Base-by-base conservation (phyloP, 202 grass and related monocot genomes). In the Digitaria exilis region DNA sequence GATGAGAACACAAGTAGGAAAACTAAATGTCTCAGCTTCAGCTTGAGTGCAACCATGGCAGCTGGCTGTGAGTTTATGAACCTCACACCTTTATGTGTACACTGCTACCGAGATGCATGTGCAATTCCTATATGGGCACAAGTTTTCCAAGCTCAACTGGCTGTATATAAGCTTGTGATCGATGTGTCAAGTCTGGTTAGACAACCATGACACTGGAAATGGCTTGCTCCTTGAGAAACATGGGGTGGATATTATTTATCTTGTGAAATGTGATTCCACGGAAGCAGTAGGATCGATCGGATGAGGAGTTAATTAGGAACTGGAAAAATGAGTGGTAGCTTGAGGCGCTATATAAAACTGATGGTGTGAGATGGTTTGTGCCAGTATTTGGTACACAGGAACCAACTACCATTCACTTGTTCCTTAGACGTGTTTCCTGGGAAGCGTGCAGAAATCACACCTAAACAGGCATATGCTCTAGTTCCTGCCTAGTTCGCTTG, bases 371-470 rank as follows among this genome's bases (percentile, higher is more conserved):
- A 79, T 26, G 54, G 84, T 28, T 16, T 78, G 75, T 18, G 56
- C 61, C 55, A 9, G 83, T 81, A 84, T 79, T 87, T 83, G 86
- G 85, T 84, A 57, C 80, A 87, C 90, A 81, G 91, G 90, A 82
- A 83, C 84, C 88, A 96, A 85, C 93, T 54, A 90, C 85, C 62
- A 68, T 73, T 80, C 80, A 93, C 93, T 93, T 65, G 90, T 92
- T 75, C 59, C 86, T 4, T 59, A 71, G 88, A 90, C 90, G 82
- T 87, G 72, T 41, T 64, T 84, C 51, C 67, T 56, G 28, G 18
- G 44, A 66, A 61, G 24, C 58, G 59, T 80, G 57, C 86, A 69
- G 8, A 77, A 96, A 93, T 93, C 90, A 63, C 68, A 96, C 87
- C 89, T 89, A 91, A 92, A 92, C 32, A 52, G 50, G 74, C 22